Base-by-base conservation (phyloP, 2,329 filamentous ascomycete genomes). In the Metarhizium brunneum region DNA sequence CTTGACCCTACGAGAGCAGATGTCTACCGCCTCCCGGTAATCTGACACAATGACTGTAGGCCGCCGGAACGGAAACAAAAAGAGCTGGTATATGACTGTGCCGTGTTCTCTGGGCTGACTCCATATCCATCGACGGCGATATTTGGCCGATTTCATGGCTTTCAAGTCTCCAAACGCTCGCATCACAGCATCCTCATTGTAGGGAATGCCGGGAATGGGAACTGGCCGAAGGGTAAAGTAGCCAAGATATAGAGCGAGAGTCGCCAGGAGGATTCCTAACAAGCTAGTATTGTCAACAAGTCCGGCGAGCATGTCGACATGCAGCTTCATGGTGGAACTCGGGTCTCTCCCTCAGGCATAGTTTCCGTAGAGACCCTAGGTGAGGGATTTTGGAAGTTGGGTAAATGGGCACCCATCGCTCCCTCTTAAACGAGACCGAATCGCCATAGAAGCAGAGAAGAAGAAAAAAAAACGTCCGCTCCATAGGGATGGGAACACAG, bases 1-100 rank as follows among this genome's bases (percentile, higher is more conserved):
- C 35, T 61, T 66, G 1, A 47, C 57, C 2, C 70, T 63, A 2
- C 68, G 64, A 7, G 66, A 56, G 35, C 66, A 55, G 10, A 73
- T 67, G 53, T 73, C 70, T 16, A 68, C 60, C 1, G 65, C 57
- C 49, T 70, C 67, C 7, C 64, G 61, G 49, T 66, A 69, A 58
- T 71, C 66, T 11, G 68, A 59, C 7, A 73, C 55, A 11, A 72
- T 60, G 7, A 73, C 59, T 6, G 58, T 60, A 2, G 70, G 69
- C 52, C 61, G 63, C 18, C 59, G 56, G 25, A 71, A 64, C 0
- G 70, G 70, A 32, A 61, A 56, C 13, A 70, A 54, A 53, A 72
- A 73, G 49, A 70, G 53, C 47, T 73, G 71, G 2, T 65, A 58
- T 11, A 73, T 57, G 2, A 68, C 65, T 0, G 66, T 55, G 2